Conservation (phyloP, 2,329 filamentous ascomycete genomes). For the Xylaria sp. region DNA sequence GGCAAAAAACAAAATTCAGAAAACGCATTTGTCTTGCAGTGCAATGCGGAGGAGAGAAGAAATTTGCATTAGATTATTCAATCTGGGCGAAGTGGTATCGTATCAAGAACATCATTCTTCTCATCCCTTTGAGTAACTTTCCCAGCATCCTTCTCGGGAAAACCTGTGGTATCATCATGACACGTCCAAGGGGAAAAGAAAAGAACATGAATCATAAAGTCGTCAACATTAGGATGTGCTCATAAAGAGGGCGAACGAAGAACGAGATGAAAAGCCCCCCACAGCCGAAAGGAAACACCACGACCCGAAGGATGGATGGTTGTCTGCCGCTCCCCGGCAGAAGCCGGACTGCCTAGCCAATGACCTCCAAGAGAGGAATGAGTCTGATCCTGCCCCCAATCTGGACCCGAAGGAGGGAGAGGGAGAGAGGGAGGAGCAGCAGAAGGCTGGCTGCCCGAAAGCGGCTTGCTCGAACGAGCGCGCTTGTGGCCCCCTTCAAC, state of each 20-base stretch:
- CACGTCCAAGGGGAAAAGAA: conserved; percentile 2
- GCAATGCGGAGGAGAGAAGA: conserved; percentile 16
- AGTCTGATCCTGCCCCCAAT: neutral
- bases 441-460: conserved; percentile 12
- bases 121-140: conserved; percentile 1
- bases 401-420: neutral
- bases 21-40: neutral
- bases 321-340: conserved; percentile 3
- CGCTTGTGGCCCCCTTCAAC: conserved; percentile 21
- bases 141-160: neutral
- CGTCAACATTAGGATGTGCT: conserved; percentile 15
- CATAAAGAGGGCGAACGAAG: neutral
- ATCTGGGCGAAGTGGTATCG: conserved; percentile 21
- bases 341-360: conserved; percentile 16
- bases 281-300: neutral
- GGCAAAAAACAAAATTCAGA: neutral
- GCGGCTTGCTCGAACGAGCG: conserved; percentile 8
- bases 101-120: conserved; percentile 18
- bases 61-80: conserved; percentile 19
- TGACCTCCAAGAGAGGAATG: conserved; percentile 10
- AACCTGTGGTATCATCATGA: conserved; percentile 21
- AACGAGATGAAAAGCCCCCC: neutral
- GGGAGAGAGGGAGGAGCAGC: neutral
- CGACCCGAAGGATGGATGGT: conserved; percentile 11
- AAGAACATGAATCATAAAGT: conserved; percentile 9